These are phyloP conservation scores for Capsella rubella DNA, from an alignment of 441 rosid species.

Conservation along the genomic window DNA sequence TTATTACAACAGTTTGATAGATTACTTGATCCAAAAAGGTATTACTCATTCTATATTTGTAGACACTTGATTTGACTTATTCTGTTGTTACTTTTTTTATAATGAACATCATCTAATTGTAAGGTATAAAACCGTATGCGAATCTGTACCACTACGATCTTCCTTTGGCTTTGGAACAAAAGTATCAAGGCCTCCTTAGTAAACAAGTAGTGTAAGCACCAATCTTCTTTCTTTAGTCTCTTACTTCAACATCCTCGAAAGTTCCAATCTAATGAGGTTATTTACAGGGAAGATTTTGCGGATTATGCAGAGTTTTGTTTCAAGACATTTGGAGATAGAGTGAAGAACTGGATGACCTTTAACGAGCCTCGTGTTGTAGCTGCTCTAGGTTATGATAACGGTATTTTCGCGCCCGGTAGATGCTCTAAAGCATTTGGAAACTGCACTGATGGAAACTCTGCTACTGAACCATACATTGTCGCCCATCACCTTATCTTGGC, in stretches of 20 bases:
- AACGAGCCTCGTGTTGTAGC: constrained; percentile 93
- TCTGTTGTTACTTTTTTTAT: neutral
- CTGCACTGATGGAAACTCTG: constrained; percentile 80
- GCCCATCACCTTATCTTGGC: constrained; percentile 82
- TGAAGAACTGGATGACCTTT: constrained; percentile 95
- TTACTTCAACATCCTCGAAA: too few species aligned
- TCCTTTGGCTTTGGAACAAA: constrained; percentile 77
- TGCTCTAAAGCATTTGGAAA: constrained; percentile 87
- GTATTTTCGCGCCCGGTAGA: constrained; percentile 83
- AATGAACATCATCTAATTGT: too few species aligned
- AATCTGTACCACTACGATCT: constrained; percentile 89
- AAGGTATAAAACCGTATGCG: constrained; percentile 91
- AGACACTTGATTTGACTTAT: constrained; percentile 4
- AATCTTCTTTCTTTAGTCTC: neutral
- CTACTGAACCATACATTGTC: constrained; percentile 85
- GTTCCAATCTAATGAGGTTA: neutral
- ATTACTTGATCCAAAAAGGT: constrained; percentile 74
- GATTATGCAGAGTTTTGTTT: constrained; percentile 92
- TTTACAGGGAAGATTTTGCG: constrained; percentile 79
- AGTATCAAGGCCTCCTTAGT: constrained; percentile 71
- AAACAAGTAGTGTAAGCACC: constrained; percentile 72
- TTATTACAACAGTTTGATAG: constrained; percentile 81
- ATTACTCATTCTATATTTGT: neutral
- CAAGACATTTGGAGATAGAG: constrained; percentile 86
- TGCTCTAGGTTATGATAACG: constrained; percentile 86